Conservation (phyloP, 352 stramenopile genomes). For the Aphanomyces stellatus region DNA sequence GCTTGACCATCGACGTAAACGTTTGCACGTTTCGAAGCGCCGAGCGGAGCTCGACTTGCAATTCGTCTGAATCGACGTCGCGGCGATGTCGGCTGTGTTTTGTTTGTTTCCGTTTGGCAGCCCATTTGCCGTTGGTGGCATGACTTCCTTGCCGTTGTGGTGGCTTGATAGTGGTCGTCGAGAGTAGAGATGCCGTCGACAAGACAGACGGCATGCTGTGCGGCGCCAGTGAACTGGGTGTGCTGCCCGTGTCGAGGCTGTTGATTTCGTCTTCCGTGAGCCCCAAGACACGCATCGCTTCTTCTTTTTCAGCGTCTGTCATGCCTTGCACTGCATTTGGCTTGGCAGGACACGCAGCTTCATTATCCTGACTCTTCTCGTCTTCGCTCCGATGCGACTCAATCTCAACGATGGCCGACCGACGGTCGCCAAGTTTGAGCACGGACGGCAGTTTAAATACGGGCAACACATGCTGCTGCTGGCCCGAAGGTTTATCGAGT, state of each 20-base stretch:
- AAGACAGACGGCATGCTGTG: neutral
- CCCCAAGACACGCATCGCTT: slow-evolving; percentile 53
- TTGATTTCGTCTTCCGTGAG: slow-evolving; percentile 61
- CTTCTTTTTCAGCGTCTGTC: slow-evolving; percentile 37
- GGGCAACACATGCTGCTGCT: slow-evolving; percentile 50
- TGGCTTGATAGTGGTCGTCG: neutral
- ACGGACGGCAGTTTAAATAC: slow-evolving; percentile 63
- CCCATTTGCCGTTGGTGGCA: neutral
- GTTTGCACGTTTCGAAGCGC: slow-evolving; percentile 56
- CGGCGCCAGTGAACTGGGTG: neutral
- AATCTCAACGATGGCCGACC: too few relatives aligned
- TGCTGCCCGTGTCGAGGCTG: slow-evolving; percentile 33
- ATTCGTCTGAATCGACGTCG: slow-evolving; percentile 21
- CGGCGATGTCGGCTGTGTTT: slow-evolving; percentile 17
- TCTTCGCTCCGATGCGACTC: neutral
- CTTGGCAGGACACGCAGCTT: neutral
- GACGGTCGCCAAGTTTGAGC: slow-evolving; percentile 39
- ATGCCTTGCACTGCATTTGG: neutral
- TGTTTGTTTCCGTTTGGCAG: too few relatives aligned
- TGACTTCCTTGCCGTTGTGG: neutral
- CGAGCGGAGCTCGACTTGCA: slow-evolving; percentile 48
- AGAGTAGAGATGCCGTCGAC: neutral
- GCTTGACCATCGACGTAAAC: slow-evolving; percentile 55
- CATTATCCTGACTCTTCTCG: neutral
- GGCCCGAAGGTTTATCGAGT: slow-evolving; percentile 28